Conservation (phyloP, 345 rosid genomes). For the Kernera saxatilis region DNA sequence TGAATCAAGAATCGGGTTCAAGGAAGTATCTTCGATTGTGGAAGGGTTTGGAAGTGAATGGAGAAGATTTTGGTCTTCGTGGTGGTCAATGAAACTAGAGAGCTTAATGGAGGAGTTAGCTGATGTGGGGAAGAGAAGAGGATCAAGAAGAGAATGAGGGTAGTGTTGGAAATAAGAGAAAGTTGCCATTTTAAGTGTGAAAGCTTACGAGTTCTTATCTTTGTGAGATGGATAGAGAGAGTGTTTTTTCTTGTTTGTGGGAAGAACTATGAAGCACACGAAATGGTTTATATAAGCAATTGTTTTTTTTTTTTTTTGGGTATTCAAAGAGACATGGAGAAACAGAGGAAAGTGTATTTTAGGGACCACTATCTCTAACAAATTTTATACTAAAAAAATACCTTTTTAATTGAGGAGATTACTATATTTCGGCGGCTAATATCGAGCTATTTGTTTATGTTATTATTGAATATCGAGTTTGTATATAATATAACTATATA, state of each 20-base stretch:
- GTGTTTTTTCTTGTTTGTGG: neutral
- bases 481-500: too few species aligned
- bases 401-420: neutral
- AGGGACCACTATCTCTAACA: constrained; percentile 3
- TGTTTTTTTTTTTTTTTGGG: constrained; percentile 1
- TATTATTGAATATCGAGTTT: too few species aligned
- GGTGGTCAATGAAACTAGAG: constrained; percentile 23
- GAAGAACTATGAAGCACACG: constrained; percentile 6
- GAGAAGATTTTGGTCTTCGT: constrained; percentile 27
- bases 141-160: constrained; percentile 43
- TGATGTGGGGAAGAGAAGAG: constrained; percentile 34
- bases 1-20: constrained; percentile 33
- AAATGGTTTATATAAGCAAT: constrained; percentile 15
- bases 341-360: neutral
- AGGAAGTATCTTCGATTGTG: neutral
- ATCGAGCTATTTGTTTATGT: too few species aligned
- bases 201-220: constrained; percentile 13
- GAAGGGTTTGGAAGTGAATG: constrained; percentile 16
- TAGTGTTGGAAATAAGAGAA: constrained; percentile 45
- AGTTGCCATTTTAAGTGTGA: constrained; percentile 44
- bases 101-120: constrained; percentile 20
- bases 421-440: neutral
- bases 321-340: constrained; percentile 5
- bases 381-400: neutral
- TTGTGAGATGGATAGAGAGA: neutral